A percentile compares a stretch with the other conserved stretches of the same genome.
Evolutionary conservation across 2,329 filamentous ascomycete species (phyloP).

Genomic region (Clathrospora elynae): DNA sequence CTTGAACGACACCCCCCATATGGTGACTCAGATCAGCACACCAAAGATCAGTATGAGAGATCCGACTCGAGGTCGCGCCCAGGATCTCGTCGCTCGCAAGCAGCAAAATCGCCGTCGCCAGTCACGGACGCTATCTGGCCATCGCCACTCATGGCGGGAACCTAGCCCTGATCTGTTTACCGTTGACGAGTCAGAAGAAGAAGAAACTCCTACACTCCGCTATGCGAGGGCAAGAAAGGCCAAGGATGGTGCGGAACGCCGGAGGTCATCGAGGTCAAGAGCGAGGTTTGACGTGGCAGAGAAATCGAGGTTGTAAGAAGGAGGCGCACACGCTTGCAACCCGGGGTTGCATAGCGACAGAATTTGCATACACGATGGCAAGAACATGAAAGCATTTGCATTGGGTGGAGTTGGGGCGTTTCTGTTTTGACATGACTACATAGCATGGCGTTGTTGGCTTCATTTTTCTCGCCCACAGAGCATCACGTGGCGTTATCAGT

Average conservation of each 20-base stretch:
- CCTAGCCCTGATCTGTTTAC: slow-evolving; percentile 51
- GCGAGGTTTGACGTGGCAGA: slow-evolving; percentile 34
- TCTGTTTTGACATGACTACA: slow-evolving; percentile 22
- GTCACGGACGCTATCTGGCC: slow-evolving; percentile 46
- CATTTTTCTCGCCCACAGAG: slow-evolving; percentile 12
- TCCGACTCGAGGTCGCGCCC: slow-evolving; percentile 45
- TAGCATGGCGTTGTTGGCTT: slow-evolving; percentile 28
- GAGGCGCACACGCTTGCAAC: slow-evolving; percentile 10
- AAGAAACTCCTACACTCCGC: slow-evolving; percentile 32
- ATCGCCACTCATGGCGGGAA: slow-evolving; percentile 50
- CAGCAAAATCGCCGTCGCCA: slow-evolving; percentile 37
- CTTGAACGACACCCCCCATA: slow-evolving; percentile 38
- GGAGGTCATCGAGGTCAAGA: slow-evolving; percentile 40
- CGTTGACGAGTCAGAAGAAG: slow-evolving; percentile 50
- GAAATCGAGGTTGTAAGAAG: slow-evolving; percentile 38
- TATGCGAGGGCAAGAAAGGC: slow-evolving; percentile 39
- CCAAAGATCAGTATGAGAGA: slow-evolving; percentile 38
- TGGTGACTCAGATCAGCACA: slow-evolving; percentile 36
- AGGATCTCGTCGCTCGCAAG: slow-evolving; percentile 43
- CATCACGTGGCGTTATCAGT: slow-evolving; percentile 28
- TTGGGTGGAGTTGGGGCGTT: slow-evolving; percentile 35
- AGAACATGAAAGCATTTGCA: slow-evolving; percentile 26
- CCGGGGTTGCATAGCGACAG: neutral
- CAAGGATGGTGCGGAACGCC: slow-evolving; percentile 44
- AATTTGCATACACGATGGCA: slow-evolving; percentile 3